Evolutionary conservation across 169 alveolate genomes (phyloP), one percentile per base, ranked within the genome.

Genomic region (Ichthyophthirius multifiliis): DNA sequence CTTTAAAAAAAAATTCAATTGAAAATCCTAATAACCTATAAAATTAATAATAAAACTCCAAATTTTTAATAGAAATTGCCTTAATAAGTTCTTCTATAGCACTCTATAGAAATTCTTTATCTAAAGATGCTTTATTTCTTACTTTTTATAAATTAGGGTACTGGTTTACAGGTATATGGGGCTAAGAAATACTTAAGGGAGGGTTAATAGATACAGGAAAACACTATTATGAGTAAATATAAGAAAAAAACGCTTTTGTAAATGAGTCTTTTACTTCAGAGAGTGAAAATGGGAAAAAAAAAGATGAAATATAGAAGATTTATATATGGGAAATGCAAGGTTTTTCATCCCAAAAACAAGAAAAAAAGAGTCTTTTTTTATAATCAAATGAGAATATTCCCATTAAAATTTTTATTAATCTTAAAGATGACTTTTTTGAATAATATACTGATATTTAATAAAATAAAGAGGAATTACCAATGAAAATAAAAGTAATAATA

Each of bases 151-250:
- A 78, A 16, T 43, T 78, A 13, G 84, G 84, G 0, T 78, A 44
- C 44, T 78, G 84, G 84, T 64, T 78, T 12, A 78, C 76, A 31
- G 84, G 84, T 6, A 78, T 39, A 7, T 78, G 84, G 84, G 84
- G 84, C 7, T 32, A 78, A 31, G 43, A 78, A 16, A 64, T 27
- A 18, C 31, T 55, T 27, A 23, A 55, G 31, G 18, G 15, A 3
- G 71, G 71, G 9, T 27, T 55, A 23, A 55, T 55, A 18, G 43
- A 1, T 2, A 55, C 34, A 2, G 71, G 71, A 2, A 55, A 55
- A 27, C 71, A 55, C 15, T 55, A 55, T 27, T 55, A 20, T 27
- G 71, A 55, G 15, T 34, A 55, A 27, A 41, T 41, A 75, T 30
- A 16, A 65, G 27, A 31, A 13, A 43, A 32, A 37, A 41, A 5